Conservation (phyloP, 78 protist species). For the Neovahlkampfia damariscottae region DNA sequence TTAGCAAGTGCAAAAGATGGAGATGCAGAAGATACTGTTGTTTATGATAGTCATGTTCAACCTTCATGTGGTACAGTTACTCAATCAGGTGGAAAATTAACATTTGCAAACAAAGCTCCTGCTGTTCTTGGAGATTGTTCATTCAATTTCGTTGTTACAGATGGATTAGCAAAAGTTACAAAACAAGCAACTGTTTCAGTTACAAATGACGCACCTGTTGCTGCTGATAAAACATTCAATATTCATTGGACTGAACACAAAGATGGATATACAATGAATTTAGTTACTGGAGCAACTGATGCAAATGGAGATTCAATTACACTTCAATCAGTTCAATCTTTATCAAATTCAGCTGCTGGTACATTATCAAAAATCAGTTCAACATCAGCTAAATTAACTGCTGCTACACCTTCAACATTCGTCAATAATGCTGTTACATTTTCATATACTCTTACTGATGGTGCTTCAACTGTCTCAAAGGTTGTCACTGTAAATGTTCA, state of each 20-base stretch:
- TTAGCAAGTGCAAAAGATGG: background rate
- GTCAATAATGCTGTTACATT: no score
- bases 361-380: no score
- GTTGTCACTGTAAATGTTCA: background rate
- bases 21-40: background rate
- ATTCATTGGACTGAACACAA: background rate
- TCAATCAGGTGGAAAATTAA: no score
- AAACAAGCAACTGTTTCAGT: background rate
- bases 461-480: background rate
- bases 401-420: no score
- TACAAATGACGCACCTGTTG: background rate
- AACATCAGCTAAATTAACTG: no score
- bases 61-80: no score
- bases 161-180: background rate
- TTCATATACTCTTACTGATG: background rate
- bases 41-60: no score
- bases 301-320: background rate
- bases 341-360: background rate
- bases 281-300: background rate
- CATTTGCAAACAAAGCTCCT: background rate
- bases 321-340: background rate
- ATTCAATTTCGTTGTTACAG: background rate
- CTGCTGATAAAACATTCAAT: background rate
- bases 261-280: background rate
- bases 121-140: background rate